These are phyloP conservation scores for Fomitopsis serialis DNA, from an alignment of 768 basidiomycete genomes.

Conservation along the genomic window DNA sequence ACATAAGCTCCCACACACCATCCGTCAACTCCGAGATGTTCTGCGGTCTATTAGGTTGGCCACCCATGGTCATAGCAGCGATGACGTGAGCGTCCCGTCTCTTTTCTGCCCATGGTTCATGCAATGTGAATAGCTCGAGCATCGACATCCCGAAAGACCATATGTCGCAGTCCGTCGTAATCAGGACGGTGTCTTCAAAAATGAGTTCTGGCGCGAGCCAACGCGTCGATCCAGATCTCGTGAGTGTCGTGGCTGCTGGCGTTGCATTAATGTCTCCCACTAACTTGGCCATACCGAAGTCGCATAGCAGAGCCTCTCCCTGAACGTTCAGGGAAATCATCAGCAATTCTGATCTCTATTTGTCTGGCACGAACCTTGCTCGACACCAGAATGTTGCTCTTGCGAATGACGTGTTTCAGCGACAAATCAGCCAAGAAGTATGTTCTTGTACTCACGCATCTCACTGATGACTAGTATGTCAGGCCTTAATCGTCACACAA, in stretches of 20 bases:
- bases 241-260: conserved; percentile 41
- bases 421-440: not conserved
- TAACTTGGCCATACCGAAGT: conserved; percentile 61
- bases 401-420: no score
- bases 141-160: conserved; percentile 60
- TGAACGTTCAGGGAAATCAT: conserved; percentile 14
- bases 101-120: conserved; percentile 45
- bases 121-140: conserved; percentile 50
- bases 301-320: conserved; percentile 53
- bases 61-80: conserved; percentile 32
- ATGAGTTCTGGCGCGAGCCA: conserved; percentile 63
- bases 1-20: conserved; percentile 41
- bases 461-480: conserved; percentile 32
- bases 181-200: conserved; percentile 27
- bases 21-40: conserved; percentile 39
- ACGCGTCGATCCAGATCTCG: conserved; percentile 41
- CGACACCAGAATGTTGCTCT: conserved; percentile 59
- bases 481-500: conserved; percentile 3
- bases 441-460: conserved; percentile 43
- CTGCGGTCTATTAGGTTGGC: conserved; percentile 39
- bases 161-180: conserved; percentile 43
- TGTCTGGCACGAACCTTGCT: conserved; percentile 29
- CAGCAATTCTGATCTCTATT: not conserved
- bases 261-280: conserved; percentile 53
- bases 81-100: conserved; percentile 48